Evolutionary conservation across 106 monocot genomes (phyloP), one percentile per base, ranked within the genome.

Genomic region (Gastrodia elata): DNA sequence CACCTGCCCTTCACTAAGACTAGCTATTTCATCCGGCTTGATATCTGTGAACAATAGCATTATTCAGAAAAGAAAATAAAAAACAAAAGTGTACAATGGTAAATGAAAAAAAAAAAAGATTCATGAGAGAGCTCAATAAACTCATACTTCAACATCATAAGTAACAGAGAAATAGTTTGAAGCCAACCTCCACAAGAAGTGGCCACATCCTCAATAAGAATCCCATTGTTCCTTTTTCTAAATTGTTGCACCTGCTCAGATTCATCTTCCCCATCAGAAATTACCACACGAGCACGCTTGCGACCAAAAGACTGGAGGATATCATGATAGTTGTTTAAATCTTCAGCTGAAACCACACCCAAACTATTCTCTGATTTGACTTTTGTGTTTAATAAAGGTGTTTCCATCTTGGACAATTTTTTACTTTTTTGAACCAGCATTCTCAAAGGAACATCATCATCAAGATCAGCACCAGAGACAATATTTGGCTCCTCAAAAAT

Each of bases 251-350:
- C 37, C 39, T 70, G 58, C 52, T 73, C 35, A 77, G 11, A 39
- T 7, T 84, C 87, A 75, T 74, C 73, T 82, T 98, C 97, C 74
- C 91, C 97, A 77, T 98, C 97, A 71, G 97, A 98, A 44, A 98
- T 75, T 59, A 98, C 77, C 14, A 93, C 77, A 40, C 87, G 90
- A 30, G 65, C 65, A 72, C 93, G 86, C 78, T 93, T 98, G 48
- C 90, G 82, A 39, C 73, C 77, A 82, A 77, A 34, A 34, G 72
- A 72, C 14, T 75, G 78, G 39, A 78, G 75, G 68, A 77, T 75
- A 72, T 76, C 34, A 49, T 20, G 30, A 61, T 77, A 77, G 16
- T 73, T 82, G 27, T 9, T 73, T 57, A 70, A 71, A 81, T 65
- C 56, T 76, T 44, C 40, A 3, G 49, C 55, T 32, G 76, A 64